Evolutionary conservation across 305 asterid species (phyloP).

Genomic region (Solanum hybrid): DNA sequence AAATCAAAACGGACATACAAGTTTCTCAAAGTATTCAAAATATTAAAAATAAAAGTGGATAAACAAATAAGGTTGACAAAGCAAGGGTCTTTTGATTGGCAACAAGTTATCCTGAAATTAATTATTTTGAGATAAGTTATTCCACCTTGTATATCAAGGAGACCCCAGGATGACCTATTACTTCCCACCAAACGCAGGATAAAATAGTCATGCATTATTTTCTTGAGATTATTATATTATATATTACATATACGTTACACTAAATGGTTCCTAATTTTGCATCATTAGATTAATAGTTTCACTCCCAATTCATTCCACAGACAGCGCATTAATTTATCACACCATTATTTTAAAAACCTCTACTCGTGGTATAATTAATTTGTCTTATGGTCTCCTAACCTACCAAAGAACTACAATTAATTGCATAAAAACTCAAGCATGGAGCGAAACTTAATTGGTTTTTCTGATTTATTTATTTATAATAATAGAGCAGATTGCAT

Average conservation of each 20-base stretch:
- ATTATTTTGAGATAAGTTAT: too few species aligned
- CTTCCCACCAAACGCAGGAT: not conserved
- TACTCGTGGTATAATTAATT: not conserved
- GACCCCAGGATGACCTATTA: not conserved
- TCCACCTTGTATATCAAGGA: not conserved
- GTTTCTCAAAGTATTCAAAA: not conserved
- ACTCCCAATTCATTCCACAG: not conserved
- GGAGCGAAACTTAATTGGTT: not conserved
- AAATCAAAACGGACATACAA: not conserved
- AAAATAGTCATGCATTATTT: too few species aligned
- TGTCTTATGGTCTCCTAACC: not conserved
- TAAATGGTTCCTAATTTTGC: not conserved
- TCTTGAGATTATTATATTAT: too few species aligned
- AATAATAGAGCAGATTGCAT: not conserved
- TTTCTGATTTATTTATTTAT: not conserved
- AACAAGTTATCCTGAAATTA: not conserved
- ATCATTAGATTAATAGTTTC: not conserved
- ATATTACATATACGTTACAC: not conserved
- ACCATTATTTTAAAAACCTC: not conserved
- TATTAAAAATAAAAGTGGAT: not conserved
- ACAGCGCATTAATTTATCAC: not conserved
- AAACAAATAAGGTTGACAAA: not conserved
- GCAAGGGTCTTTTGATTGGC: not conserved
- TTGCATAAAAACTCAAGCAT: not conserved
- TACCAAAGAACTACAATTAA: not conserved